Evolutionary conservation across 805 yeast species (phyloP), one percentile per base, ranked within the genome.

Genomic region (Wickerhamiella qilinensis): DNA sequence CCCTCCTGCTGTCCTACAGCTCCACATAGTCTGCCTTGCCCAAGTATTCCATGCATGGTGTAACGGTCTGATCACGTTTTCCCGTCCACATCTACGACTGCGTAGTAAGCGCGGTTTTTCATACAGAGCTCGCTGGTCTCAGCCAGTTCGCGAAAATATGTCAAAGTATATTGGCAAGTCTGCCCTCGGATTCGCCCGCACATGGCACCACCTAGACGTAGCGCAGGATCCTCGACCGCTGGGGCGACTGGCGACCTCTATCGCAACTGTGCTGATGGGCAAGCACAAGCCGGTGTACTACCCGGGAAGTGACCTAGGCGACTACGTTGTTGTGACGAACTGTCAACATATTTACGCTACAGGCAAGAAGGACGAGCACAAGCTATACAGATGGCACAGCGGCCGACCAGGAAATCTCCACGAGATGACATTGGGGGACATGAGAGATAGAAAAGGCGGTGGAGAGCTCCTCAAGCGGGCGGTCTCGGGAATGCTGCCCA

Each of bases 171-270:
- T 60, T n/a, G 67, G 67, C 44, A 51, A 55, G 47, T 72, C 84
- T 3, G 82, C 77, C 3, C 65, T 77, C 17, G 82, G 93, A 3
- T 74, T 81, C 48, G 77, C 94, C 31, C 70, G 94, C 47, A 68
- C 77, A 32, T 91, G 99, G 99, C 97, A 88, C 56, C 94, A 86
- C 55, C 81, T 91, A 27, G 97, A 93, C 56, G 70, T 84, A 27
- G 82, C 93, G 12, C 68, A 73, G 36, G 98, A 91, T 39, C 61
- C 66, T 28, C 72, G 98, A 52, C 77, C 96, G 0, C 60, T 91
- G 35, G 99, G 99, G 55, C 77, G 97, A 55, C 59, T 91, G 41
- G 97, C 99, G 3, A 68, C 94, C 1, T 69, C 77, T 41, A 85
- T 91, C 40, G 96, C 98, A 20, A 66, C 75, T 22, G 76, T 91